Evolutionary conservation across 2,329 filamentous ascomycete genomes (phyloP).

Genomic region (Penicillium sp.): DNA sequence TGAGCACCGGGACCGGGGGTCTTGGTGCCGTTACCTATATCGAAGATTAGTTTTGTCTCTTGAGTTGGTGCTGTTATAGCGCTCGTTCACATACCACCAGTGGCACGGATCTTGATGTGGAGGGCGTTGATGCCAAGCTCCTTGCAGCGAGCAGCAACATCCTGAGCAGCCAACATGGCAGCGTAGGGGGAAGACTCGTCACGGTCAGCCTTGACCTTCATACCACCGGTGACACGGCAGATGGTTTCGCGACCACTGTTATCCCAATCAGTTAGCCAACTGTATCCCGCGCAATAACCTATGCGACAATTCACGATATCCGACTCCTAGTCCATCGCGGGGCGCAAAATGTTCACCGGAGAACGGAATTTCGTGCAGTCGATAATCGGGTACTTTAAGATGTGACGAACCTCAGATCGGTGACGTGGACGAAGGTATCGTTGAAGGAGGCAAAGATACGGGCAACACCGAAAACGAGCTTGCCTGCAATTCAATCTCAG

Average conservation of each 20-base stretch:
- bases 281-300: too few species aligned
- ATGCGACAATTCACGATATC: neutral
- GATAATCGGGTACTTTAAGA: too few species aligned
- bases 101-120: slow-evolving; percentile 99
- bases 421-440: slow-evolving; percentile 95
- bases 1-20: slow-evolving; percentile 98
- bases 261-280: too few species aligned
- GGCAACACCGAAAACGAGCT: slow-evolving; percentile 95
- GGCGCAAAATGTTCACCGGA: too few species aligned
- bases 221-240: slow-evolving; percentile 98
- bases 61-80: too few species aligned
- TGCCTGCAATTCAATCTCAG: too few species aligned
- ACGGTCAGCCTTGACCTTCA: slow-evolving; percentile 99
- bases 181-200: slow-evolving; percentile 99
- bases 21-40: slow-evolving; percentile 99
- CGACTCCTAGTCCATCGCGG: too few species aligned
- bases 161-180: slow-evolving; percentile 99
- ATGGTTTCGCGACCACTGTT: slow-evolving; percentile 98
- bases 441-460: slow-evolving; percentile 96
- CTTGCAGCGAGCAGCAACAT: slow-evolving; percentile 86
- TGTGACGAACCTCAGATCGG: too few species aligned
- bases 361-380: too few species aligned
- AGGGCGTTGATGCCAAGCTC: slow-evolving; percentile 84
- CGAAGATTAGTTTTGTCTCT: too few species aligned
- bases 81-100: too few species aligned